Base-by-base conservation (phyloP, 441 rosid species). In the Pelargonium fulgidum region DNA sequence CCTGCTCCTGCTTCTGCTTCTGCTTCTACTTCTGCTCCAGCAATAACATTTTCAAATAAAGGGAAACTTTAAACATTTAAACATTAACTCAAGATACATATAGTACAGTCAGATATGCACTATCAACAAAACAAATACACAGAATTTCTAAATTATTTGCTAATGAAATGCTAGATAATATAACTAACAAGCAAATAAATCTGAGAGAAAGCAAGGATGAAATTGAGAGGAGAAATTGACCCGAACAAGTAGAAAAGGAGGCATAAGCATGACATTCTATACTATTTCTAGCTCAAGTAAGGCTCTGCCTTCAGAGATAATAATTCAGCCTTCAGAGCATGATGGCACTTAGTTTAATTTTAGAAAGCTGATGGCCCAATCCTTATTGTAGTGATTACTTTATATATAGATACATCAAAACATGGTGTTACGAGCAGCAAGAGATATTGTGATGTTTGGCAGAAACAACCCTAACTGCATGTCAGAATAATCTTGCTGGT, bases 1-100 rank as follows among this genome's bases (percentile, higher is more conserved):
- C 82, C 87, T 65, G 78, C 96, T 87, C 65, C 86, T 78, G 73
- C 97, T 88, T 17, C 86, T 65, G 78, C 96, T 87, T 65, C 87
- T 78, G 74, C 97, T 87, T 14, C 85, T 74, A 77, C 93, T 93
- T 81, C 87, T 65, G 78, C 96, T 86, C 67, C 87, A 77, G 74
- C 97, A 7, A 54, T 54, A 52, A 6, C 61, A 54, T 54, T 20
- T 20, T 33, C 0, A 33, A 54, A 54, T 7, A 17, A 16, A 54
- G 61, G 1, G 24, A 54, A 17, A 17, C 19, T 14, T 54, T 54
- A 16, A 54, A 52, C 59, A 14, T 3, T 52, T 7, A n/a, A 52
- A 14, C 22, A 54, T 54, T 54, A 17, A 54, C 8, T 52, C 59
- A 14, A 52, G 4, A 52, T 14, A 17, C 61, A 54, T 54, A 19